Percentiles rank a stretch among this genome's conserved stretches.
phyloP scores from a whole-genome alignment of 768 basidiomycete species.

The Naganishia vaughanmartiniae region DNA sequence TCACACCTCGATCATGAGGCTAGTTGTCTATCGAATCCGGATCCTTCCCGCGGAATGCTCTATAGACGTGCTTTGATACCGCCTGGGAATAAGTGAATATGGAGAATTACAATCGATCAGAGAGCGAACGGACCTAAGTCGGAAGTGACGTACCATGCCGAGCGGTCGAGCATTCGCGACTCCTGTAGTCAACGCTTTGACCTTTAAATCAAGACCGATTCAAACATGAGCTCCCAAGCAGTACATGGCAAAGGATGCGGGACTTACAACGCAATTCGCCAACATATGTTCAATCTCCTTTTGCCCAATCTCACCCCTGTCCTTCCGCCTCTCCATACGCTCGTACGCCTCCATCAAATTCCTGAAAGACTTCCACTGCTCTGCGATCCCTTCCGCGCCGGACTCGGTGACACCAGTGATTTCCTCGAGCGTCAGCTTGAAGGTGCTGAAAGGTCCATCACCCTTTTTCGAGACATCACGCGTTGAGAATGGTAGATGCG shows the following conservation, averaged over 20 bases:
- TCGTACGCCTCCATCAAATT: slow-evolving; percentile 49
- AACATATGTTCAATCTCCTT: slow-evolving; percentile 34
- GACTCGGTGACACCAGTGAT: slow-evolving; percentile 47
- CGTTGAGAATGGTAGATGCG: slow-evolving; percentile 48
- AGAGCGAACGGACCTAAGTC: background rate
- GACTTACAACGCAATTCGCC: slow-evolving; percentile 44
- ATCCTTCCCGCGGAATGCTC: slow-evolving; percentile 21
- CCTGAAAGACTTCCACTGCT: slow-evolving; percentile 40
- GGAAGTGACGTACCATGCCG: slow-evolving; percentile 13
- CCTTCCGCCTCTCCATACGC: slow-evolving; percentile 37
- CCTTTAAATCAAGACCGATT: background rate
- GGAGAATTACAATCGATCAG: too few relatives aligned
- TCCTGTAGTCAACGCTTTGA: slow-evolving; percentile 25
- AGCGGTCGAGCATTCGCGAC: slow-evolving; percentile 27
- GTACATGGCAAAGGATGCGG: background rate
- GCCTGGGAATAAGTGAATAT: background rate
- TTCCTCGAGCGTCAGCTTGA: slow-evolving; percentile 50
- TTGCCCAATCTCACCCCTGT: slow-evolving; percentile 30
- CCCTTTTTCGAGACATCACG: slow-evolving; percentile 40
- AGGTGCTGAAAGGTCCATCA: slow-evolving; percentile 35
- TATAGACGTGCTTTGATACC: slow-evolving; percentile 26
- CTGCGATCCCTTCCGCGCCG: slow-evolving; percentile 43
- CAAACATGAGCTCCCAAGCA: background rate
- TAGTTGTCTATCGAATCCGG: slow-evolving; percentile 22
- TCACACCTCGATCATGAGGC: background rate